Base-by-base conservation (phyloP, 2,329 filamentous ascomycete species). In the Kalaharituber pfeilii region DNA sequence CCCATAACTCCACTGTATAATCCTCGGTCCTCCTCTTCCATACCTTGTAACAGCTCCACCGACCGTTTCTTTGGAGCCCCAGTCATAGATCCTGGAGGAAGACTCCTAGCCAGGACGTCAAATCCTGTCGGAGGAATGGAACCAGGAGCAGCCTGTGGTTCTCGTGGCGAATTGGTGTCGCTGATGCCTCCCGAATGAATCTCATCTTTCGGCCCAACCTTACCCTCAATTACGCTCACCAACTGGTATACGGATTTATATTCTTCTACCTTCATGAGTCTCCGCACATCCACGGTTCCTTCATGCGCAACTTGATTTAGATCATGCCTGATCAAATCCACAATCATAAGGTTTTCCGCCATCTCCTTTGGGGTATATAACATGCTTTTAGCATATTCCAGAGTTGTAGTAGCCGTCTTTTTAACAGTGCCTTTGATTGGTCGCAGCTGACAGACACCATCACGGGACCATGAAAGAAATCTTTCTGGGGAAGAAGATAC, bases 351-450 rank as follows among this genome's bases (percentile, higher is more conserved):
- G 65, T 96, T 96, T 71, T 96, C 89, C 0, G 89, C 89, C 63
- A 85, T 81, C 67, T 96, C 91, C 67, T 96, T 96, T 22, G 84
- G 82, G 0, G 85, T 76, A 55, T 82, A 78, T 13, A 95, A 76
- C 36, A 93, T 77, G 57, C 81, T 79, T 0, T 89, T 88, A 4
- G 74, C 76, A n/a, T 83, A 72, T 3, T 47, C 25, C 18, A 55
- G 53, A 0, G 82, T 91, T 33, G 82, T 79, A 1, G 72, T 73
- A 0, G 73, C 71, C 0, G 76, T 77, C 63, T 94, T 94, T 62
- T 81, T 81, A n/a, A 95, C 86, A 0, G 89, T 96, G 49, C 89
- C 89, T 71, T 96, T 96, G 79, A 96, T 96, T 0, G 89, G 89
- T 6, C 88, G 80, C 75, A 95, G 91, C 57, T 83, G 79, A 66